Percentiles rank a stretch among this genome's conserved stretches.
Conservation (phyloP, 2,329 filamentous ascomycete species). For the Hysterium pulicare region DNA sequence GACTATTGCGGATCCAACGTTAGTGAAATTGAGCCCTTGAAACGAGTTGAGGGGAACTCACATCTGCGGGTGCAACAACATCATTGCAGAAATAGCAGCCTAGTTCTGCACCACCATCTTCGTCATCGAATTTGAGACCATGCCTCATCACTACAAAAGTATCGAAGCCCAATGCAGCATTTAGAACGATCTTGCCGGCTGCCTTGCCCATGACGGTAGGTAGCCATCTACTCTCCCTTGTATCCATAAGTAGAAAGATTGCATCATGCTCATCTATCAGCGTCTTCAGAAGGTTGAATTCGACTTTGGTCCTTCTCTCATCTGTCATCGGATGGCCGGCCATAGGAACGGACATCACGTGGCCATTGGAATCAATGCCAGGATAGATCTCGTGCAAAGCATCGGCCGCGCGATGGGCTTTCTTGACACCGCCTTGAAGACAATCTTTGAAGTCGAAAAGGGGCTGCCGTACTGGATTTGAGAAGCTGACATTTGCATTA, state of each 20-base stretch:
- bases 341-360: slow-evolving; percentile 89
- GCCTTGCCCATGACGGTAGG: slow-evolving; percentile 96
- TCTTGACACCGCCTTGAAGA: slow-evolving; percentile 75
- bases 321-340: slow-evolving; percentile 84
- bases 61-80: slow-evolving; percentile 89
- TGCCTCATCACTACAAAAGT: slow-evolving; percentile 97
- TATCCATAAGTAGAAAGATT: slow-evolving; percentile 97
- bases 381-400: slow-evolving; percentile 85
- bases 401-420: slow-evolving; percentile 76
- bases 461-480: slow-evolving; percentile 92
- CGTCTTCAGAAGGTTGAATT: slow-evolving; percentile 71
- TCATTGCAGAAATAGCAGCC: slow-evolving; percentile 99
- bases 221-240: slow-evolving; percentile 88
- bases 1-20: no score
- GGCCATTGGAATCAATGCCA: slow-evolving; percentile 76
- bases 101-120: slow-evolving; percentile 61
- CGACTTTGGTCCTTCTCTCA: slow-evolving; percentile 62
- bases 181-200: slow-evolving; percentile 90
- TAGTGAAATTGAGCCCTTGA: not conserved
- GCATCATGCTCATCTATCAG: slow-evolving; percentile 84
- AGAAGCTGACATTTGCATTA: slow-evolving; percentile 89
- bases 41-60: slow-evolving; percentile 50
- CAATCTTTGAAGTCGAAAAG: slow-evolving; percentile 91
- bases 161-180: slow-evolving; percentile 93
- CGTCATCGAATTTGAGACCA: slow-evolving; percentile 55